Conservation (phyloP, 208 protist species). For the Strigomonas galati region DNA sequence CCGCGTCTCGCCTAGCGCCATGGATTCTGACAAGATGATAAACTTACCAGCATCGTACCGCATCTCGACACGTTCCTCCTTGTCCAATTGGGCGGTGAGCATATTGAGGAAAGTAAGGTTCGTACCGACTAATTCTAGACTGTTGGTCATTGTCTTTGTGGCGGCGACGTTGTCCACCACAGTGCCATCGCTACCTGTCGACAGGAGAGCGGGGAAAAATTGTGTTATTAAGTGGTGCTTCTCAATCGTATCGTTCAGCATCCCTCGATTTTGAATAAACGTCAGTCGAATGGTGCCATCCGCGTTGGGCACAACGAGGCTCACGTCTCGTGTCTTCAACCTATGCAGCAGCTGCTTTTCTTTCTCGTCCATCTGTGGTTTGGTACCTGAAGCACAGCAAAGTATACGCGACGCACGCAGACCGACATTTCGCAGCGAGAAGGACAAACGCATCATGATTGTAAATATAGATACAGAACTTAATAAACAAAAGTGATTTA, state of each 20-base stretch:
- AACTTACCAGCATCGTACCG: constrained; percentile 52
- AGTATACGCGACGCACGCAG: neutral
- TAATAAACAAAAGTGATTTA: too few relatives aligned
- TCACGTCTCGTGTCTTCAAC: constrained; percentile 67
- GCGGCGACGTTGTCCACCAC: too few relatives aligned
- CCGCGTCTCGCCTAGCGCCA: constrained; percentile 78
- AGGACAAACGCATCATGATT: neutral
- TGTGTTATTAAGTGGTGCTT: constrained; percentile 44
- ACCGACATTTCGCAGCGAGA: neutral
- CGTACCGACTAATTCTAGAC: constrained; percentile 58
- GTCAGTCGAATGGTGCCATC: constrained; percentile 42
- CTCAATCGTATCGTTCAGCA: constrained; percentile 49
- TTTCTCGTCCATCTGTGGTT: neutral
- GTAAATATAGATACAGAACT: too few relatives aligned
- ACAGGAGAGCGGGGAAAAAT: constrained; percentile 15
- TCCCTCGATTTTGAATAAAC: constrained; percentile 39
- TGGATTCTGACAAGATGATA: constrained; percentile 49
- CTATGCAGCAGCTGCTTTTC: constrained; percentile 11
- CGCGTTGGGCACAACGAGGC: constrained; percentile 42
- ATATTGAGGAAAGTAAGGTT: constrained; percentile 70
- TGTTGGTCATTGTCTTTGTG: neutral
- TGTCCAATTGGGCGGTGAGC: constrained; percentile 48
- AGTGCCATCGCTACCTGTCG: too few relatives aligned
- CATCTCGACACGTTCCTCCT: constrained; percentile 69
- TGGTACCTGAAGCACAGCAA: neutral